Evolutionary conservation across 1,284 basidiomycete genomes (phyloP), one percentile per base, ranked within the genome.

Genomic region (Austroboletus novae-zelandiae): DNA sequence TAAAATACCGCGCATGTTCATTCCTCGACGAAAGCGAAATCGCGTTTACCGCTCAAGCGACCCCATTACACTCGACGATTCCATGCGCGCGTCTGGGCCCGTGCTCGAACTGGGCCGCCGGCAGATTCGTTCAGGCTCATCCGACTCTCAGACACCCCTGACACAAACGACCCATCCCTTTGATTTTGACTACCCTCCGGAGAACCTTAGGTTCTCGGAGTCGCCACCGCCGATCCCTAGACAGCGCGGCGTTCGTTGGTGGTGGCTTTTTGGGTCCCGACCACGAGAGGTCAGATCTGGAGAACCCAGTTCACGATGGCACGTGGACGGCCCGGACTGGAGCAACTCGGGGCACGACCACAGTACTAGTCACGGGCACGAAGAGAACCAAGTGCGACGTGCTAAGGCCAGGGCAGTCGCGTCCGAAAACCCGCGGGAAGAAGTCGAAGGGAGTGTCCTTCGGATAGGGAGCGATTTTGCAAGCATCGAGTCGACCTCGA

Each of bases 61-160:
- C 14, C 50, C 57, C 5, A n/a, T 56, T 9, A 63, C 65, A 1
- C 49, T 66, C 15, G 64, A 59, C 30, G 55, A 56, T 1, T 57
- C 67, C 23, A 63, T 66, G 48, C 45, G 9, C 20, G 35, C 43
- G 2, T 37, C 65, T 17, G 31, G 25, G 4, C 4, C 43, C 1
- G 20, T 29, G 10, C 1, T 42, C 30, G 51, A 56, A 30, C 31
- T 17, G 29, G 53, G 29, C 40, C 45, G 47, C 11, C 57, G 48
- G 7, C 59, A 41, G 11, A 15, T 11, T 43, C 66, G 66, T 8
- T 56, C 61, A 6, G 46, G 50, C 20, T 69, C 64, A 1, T 51
- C 64, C 7, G 64, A 66, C 15, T 67, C 67, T 7, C 58, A 60
- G 29, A 66, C 60, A 1, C 67, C 64, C 1, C 34, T 66, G 35